Evolutionary conservation across 805 yeast genomes (phyloP).

Genomic region (Cyberlindnera veronae): DNA sequence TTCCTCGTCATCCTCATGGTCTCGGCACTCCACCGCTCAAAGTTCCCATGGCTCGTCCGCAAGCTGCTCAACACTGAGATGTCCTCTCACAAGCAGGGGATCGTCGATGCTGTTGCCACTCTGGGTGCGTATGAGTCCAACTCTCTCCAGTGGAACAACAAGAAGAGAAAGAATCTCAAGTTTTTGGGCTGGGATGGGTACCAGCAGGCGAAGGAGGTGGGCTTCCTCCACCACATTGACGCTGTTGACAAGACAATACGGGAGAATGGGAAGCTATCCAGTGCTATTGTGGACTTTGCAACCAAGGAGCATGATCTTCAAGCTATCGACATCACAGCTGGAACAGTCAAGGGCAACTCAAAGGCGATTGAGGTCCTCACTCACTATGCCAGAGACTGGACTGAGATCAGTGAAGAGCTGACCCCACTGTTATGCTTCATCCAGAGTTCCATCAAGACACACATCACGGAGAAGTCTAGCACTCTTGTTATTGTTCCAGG

Average conservation of each 20-base stretch:
- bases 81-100: conserved; percentile 22
- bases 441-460: conserved; percentile 35
- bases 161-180: conserved; percentile 41
- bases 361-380: conserved; percentile 67
- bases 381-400: conserved; percentile 82
- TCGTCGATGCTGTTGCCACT: conserved; percentile 42
- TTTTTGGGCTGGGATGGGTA: conserved; percentile 56
- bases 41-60: conserved; percentile 23
- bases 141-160: conserved; percentile 42
- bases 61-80: conserved; percentile 23
- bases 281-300: conserved; percentile 40
- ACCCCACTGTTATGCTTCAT: conserved; percentile 54
- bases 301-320: conserved; percentile 36
- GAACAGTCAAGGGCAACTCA: conserved; percentile 27
- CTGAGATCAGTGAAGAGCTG: conserved; percentile 46
- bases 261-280: conserved; percentile 46
- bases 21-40: conserved; percentile 25
- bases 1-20: conserved; percentile 30
- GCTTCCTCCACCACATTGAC: conserved; percentile 51
- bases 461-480: conserved; percentile 29
- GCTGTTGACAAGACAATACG: conserved; percentile 44
- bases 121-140: conserved; percentile 41
- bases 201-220: conserved; percentile 45
- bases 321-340: conserved; percentile 40
- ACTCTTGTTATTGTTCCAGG: conserved; percentile 78